Base-by-base conservation (phyloP, 2,329 filamentous ascomycete species). In the Pseudohalonectria lignicola region DNA sequence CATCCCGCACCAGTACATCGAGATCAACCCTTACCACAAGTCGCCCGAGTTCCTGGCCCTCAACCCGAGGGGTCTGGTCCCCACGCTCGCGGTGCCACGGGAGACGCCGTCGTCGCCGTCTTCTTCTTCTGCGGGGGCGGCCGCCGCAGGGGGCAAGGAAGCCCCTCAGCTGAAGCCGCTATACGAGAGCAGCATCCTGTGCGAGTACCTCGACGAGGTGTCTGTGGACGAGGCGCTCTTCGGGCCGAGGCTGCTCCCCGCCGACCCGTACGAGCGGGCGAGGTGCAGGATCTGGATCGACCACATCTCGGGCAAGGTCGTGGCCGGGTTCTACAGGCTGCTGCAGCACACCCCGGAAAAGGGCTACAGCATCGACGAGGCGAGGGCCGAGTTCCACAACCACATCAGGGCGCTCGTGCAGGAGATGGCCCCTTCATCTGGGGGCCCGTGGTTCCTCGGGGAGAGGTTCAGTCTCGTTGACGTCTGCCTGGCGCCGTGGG, bases 11-110 rank as follows among this genome's bases (percentile, higher is more conserved):
- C 77, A 87, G 59, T 86, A 85, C 54, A 66, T 83, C 45, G 79
- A 85, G 62, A 79, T 86, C 42, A 86, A 87, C 55, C 83, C 83
- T 0, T 87, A 87, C 63, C 64, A 78, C 55, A 88, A 88, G 51
- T 76, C 74, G 1, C 58, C 71, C 4, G 76, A 71, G 1, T 78
- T 87, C 20, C 64, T 88, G 17, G 66, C 69, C 8, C 64, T 88
- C 44, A 90, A 90, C 51, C 83, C 83, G 0, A 73, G 82, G 11
- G 83, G 83, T 1, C 66, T 88, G 1, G 79, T 88, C 2, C 85
- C 84, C 0, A 86, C 82, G 0, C 64, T 88, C 1, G 68, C 60
- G 1, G 66, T 75, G 11, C 64, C 65, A 0, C 36, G 30, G 18
- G 13, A 44, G 88, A 90, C 52, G 83, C 83, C 0, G 73, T 82